Evolutionary conservation across 1,284 basidiomycete genomes (phyloP).

Genomic region (Tremellales sp.): DNA sequence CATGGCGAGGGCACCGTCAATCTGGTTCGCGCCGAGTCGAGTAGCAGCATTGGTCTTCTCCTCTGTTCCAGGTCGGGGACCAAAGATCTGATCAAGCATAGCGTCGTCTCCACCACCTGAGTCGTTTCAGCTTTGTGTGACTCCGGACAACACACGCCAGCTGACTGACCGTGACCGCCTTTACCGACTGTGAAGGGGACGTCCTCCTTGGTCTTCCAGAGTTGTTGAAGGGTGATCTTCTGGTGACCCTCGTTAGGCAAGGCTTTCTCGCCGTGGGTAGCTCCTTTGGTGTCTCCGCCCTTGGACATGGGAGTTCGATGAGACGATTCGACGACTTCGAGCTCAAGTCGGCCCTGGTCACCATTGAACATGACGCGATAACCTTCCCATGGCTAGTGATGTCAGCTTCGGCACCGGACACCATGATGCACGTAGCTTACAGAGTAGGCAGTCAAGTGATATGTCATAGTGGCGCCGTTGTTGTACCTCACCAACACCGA

Average conservation of each 20-base stretch:
- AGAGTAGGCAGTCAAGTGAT: conserved; percentile 51
- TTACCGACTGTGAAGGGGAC: conserved; percentile 52
- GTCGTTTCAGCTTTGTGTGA: conserved; percentile 1
- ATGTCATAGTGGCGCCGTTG: conserved; percentile 56
- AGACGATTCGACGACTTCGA: conserved; percentile 55
- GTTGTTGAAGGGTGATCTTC: conserved; percentile 52
- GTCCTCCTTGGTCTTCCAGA: conserved; percentile 52
- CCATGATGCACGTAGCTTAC: conserved; percentile 13
- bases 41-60: conserved; percentile 52
- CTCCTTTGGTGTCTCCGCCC: conserved; percentile 20
- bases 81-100: conserved; percentile 56
- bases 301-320: conserved; percentile 24
- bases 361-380: conserved; percentile 59
- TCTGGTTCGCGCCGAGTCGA: conserved; percentile 53
- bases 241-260: conserved; percentile 53
- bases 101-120: conserved; percentile 53
- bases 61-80: conserved; percentile 49
- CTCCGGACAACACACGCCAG: background rate
- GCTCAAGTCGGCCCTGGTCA: conserved; percentile 55
- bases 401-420: background rate
- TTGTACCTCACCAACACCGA: conserved; percentile 55
- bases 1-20: conserved; percentile 55
- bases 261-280: conserved; percentile 51
- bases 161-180: conserved; percentile 51
- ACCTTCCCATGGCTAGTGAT: conserved; percentile 49